Evolutionary conservation across 352 stramenopile species (phyloP).

Genomic region (Phytophthora podocarpi): DNA sequence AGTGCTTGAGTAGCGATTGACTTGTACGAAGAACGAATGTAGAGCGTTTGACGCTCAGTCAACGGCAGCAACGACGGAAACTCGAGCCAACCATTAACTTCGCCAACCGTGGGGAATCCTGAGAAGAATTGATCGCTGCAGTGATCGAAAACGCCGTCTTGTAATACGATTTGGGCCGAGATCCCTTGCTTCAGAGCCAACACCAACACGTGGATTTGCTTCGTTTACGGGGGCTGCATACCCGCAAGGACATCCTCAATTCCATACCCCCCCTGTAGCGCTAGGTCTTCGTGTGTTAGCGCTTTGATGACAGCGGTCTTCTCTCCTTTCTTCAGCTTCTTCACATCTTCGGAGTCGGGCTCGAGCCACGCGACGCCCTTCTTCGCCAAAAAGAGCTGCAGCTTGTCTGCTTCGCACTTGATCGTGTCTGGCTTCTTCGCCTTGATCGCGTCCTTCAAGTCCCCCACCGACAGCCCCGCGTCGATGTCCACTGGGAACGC

Average conservation of each 20-base stretch:
- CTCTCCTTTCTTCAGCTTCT: background rate
- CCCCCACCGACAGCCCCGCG: too few relatives aligned
- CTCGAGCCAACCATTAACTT: conserved; percentile 31
- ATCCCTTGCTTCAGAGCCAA: background rate
- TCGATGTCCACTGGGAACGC: too few relatives aligned
- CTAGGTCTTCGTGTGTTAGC: background rate
- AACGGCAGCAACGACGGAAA: conserved; percentile 34
- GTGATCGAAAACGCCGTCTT: conserved; percentile 14
- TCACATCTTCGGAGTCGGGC: background rate
- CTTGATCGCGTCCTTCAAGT: too few relatives aligned
- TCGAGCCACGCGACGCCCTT: too few relatives aligned
- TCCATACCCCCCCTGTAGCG: background rate
- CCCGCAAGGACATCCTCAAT: background rate
- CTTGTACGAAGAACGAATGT: conserved; percentile 36
- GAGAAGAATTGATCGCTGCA: conserved; percentile 31
- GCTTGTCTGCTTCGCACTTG: too few relatives aligned
- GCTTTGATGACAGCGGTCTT: background rate
- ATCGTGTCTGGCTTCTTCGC: too few relatives aligned
- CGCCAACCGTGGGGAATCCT: conserved; percentile 24
- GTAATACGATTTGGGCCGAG: background rate
- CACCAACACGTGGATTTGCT: background rate
- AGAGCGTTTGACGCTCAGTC: conserved; percentile 24
- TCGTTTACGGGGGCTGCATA: background rate
- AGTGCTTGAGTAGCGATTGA: conserved; percentile 29
- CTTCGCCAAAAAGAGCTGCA: too few relatives aligned